A percentile compares a stretch with the other conserved stretches of the same genome.
Conservation (phyloP, 768 basidiomycete species). For the Boletellus ananiceps region DNA sequence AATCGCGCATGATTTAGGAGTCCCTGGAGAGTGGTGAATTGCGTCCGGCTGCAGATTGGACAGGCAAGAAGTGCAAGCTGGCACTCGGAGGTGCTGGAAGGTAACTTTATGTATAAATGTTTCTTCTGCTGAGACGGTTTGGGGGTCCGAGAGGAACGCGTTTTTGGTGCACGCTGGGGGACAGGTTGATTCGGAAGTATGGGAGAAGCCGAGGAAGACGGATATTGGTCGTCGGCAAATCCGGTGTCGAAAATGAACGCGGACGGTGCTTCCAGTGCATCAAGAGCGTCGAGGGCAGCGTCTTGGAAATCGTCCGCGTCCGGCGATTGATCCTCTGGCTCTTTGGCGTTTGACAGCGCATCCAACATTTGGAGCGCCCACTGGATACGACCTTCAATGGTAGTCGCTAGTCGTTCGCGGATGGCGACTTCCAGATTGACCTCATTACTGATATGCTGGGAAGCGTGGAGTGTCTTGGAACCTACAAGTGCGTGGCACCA, state of each 20-base stretch:
- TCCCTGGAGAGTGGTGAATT: conserved; percentile 50
- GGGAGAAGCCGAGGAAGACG: conserved; percentile 22
- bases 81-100: conserved; percentile 25
- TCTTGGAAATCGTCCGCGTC: conserved; percentile 35
- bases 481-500: conserved; percentile 6
- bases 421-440: conserved; percentile 42
- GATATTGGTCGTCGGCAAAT: conserved; percentile 19
- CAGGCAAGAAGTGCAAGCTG: conserved; percentile 37
- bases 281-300: conserved; percentile 41
- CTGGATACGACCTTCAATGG: conserved; percentile 41
- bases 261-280: conserved; percentile 37
- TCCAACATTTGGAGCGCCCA: conserved; percentile 43
- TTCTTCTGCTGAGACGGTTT: conserved; percentile 32
- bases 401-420: conserved; percentile 37
- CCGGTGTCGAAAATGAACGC: conserved; percentile 33
- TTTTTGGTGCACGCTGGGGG: conserved; percentile 20
- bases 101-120: conserved; percentile 37
- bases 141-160: conserved; percentile 25
- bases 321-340: conserved; percentile 11
- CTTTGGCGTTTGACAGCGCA: conserved; percentile 23
- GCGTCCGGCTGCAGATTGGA: conserved; percentile 40
- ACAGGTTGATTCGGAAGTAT: conserved; percentile 9
- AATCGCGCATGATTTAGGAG: conserved; percentile 50
- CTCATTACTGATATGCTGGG: conserved; percentile 32
- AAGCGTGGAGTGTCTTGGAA: conserved; percentile 9